Conservation (phyloP, 345 rosid species). For the Salix exigua region DNA sequence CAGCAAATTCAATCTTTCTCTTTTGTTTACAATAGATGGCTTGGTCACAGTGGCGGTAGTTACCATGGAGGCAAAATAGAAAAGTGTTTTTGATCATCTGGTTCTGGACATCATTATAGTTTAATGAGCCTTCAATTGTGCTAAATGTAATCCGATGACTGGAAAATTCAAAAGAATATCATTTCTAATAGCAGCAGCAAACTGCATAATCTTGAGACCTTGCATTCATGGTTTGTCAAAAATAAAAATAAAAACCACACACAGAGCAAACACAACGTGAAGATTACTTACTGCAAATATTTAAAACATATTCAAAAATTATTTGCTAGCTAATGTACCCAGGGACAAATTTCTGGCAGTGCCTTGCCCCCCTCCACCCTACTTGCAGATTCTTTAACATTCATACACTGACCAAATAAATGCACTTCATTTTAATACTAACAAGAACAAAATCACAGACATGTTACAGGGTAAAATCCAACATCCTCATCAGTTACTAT, state of each 20-base stretch:
- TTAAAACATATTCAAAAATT: background rate
- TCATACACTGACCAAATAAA: too few species aligned
- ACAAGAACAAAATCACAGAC: background rate
- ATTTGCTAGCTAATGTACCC: background rate
- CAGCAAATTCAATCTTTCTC: too few species aligned
- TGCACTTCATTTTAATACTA: background rate
- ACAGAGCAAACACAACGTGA: background rate
- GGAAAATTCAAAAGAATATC: background rate
- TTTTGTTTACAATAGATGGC: too few species aligned
- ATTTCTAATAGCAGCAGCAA: background rate
- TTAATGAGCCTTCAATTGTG: background rate
- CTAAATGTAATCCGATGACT: background rate
- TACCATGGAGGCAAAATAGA: background rate
- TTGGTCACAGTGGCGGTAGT: too few species aligned
- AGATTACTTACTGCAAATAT: background rate
- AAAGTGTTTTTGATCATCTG: background rate
- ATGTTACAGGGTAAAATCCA: background rate
- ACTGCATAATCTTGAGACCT: background rate
- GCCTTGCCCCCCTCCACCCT: too few species aligned
- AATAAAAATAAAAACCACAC: background rate
- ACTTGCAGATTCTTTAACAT: too few species aligned
- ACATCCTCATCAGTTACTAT: background rate
- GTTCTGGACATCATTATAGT: background rate
- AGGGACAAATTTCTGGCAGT: too few species aligned
- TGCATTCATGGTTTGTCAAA: background rate